Base-by-base conservation (phyloP, 352 stramenopile species). In the Globisporangium irregulare region DNA sequence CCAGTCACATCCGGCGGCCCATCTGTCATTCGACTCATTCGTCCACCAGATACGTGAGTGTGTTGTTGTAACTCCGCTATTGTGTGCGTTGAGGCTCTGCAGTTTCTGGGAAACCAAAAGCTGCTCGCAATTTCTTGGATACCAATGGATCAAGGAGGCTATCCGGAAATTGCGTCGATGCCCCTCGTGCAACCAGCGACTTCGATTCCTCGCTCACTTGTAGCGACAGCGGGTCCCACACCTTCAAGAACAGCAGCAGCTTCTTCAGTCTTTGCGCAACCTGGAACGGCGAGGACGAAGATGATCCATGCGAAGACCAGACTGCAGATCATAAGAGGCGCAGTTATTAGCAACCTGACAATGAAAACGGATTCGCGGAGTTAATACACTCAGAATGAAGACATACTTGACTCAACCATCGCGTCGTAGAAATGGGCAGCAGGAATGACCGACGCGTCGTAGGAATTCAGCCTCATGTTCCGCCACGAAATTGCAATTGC, bases 191-290 rank as follows among this genome's bases (percentile, higher is more conserved):
- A 20, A 88, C 53, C 20, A 46, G 56, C 25, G 80, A 86, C 12
- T 72, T 53, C 4, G 67, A 73, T 1, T 59, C 71, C 18, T 41
- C 62, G 14, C 38, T 67, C 20, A 59, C 43, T 18, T 79, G 53
- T n/a, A 89, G 64, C 0, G 70, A 59, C 12, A 57, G 36, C 51
- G 78, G 68, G 65, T 89, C 81, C 81, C 81, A 89, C 38, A 81
- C 67, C 41, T 80, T 80, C 56, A 89, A 53, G 53, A 89, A 89
- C 50, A 86, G 57, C 38, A 87, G 53, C n/a, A 89, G 55, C 62
- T 82, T 84, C 18, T 72, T 72, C 18, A 89, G 54, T 54, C 82
- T 81, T 50, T 86, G 77, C 8, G 79, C 76, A 7, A 84, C 68
- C 60, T 89, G 72, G 46, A 86, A 67, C 12, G 70, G 48, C 18